phyloP scores from a whole-genome alignment of 2,329 filamentous ascomycete species.

The Fusarium dimerum region DNA sequence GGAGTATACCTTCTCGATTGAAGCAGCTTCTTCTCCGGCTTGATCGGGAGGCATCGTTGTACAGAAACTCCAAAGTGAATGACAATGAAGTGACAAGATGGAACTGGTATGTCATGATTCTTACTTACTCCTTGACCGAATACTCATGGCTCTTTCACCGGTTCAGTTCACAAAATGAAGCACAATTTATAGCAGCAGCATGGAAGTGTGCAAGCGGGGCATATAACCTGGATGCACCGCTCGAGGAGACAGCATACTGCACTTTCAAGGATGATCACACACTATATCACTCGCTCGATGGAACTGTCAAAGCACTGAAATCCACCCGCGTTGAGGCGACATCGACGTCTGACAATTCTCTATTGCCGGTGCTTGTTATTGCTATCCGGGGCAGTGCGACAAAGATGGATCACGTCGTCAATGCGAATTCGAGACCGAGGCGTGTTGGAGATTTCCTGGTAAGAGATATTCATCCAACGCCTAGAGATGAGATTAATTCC shows the following conservation, averaged over 20 bases:
- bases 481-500: background rate
- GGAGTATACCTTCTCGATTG: constrained; percentile 12
- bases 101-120: constrained; percentile 11
- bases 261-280: constrained; percentile 11
- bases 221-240: constrained; percentile 10
- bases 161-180: constrained; percentile 11
- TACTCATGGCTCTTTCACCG: background rate
- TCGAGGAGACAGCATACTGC: constrained; percentile 11
- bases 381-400: constrained; percentile 23
- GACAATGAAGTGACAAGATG: constrained; percentile 13
- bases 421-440: constrained; percentile 13
- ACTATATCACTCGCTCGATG: constrained; percentile 8
- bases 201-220: constrained; percentile 21
- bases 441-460: constrained; percentile 16
- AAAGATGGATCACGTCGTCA: constrained; percentile 28
- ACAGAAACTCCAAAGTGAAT: constrained; percentile 19
- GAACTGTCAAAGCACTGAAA: constrained; percentile 17
- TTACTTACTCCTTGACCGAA: too few relatives aligned
- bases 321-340: constrained; percentile 13
- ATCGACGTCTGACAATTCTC: background rate
- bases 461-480: background rate
- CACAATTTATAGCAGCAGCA: constrained; percentile 19
- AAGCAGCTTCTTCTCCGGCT: constrained; percentile 18
- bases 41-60: constrained; percentile 24
- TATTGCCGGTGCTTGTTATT: constrained; percentile 18